Conservation (phyloP, 2,329 filamentous ascomycete species). For the Rutstroemia sp. region DNA sequence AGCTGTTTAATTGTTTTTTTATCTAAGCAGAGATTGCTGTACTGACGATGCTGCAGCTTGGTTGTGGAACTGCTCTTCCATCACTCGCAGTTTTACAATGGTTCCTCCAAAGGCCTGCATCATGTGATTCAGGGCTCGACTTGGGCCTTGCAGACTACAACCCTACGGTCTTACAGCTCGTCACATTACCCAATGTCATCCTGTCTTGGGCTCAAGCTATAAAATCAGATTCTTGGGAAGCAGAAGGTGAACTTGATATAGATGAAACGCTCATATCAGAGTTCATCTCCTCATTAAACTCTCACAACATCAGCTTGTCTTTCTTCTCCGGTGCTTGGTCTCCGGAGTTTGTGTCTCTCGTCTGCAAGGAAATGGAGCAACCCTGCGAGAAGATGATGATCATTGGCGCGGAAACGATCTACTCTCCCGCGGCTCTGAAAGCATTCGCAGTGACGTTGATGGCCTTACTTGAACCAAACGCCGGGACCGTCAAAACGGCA, state of each 20-base stretch:
- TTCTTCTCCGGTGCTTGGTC: conserved; percentile 75
- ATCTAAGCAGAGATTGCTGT: background rate
- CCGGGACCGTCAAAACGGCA: conserved; percentile 35
- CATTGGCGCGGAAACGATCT: conserved; percentile 76
- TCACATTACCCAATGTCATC: conserved; percentile 72
- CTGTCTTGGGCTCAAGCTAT: conserved; percentile 49
- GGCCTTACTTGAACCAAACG: conserved; percentile 42
- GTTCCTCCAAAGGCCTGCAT: conserved; percentile 29
- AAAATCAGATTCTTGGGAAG: conserved; percentile 18
- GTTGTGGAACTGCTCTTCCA: conserved; percentile 71
- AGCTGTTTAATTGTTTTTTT: background rate
- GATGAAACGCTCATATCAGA: conserved; percentile 42
- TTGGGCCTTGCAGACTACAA: conserved; percentile 76
- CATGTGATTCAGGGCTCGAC: conserved; percentile 33
- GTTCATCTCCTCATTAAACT: conserved; percentile 48
- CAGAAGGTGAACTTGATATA: conserved; percentile 29
- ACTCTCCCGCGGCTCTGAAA: conserved; percentile 63
- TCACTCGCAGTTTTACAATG: conserved; percentile 64
- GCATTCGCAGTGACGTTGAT: conserved; percentile 63
- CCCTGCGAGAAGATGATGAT: conserved; percentile 39
- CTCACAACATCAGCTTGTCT: conserved; percentile 46
- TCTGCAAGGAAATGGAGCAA: conserved; percentile 30
- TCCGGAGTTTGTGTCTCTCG: conserved; percentile 51
- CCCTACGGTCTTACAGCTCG: conserved; percentile 65
- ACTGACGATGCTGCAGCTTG: conserved; percentile 44